Evolutionary conservation across 1,284 basidiomycete species (phyloP), one percentile per base, ranked within the genome.

Genomic region (Phellopilus nigrolimitatus): DNA sequence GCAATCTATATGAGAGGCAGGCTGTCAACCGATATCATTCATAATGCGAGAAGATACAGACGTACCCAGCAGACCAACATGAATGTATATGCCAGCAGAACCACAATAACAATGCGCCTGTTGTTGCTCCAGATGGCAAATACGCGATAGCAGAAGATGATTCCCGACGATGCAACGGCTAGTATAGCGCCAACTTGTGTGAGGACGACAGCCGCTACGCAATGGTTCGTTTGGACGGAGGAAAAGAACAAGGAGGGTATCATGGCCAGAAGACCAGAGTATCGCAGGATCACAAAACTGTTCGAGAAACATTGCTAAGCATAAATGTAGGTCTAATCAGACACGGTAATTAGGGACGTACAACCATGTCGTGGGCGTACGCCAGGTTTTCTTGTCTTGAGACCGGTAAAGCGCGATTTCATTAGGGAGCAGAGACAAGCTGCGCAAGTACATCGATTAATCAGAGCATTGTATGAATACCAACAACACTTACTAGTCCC

Each of bases 211-310:
- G 49, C 40, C 4, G 51, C 36, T 25, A 49, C 55, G 34, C 59
- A 60, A 45, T 60, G 57, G 12, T 42, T 28, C 28, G 10, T 57
- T 43, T 60, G 54, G 6, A 54, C 39, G 3, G 46, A 49, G 1
- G 52, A 53, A 34, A 58, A 60, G 55, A 60, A 55, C 1, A 60
- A 25, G 9, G 57, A 49, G 1, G 59, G 53, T 30, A 60, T 40
- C 3, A 47, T 57, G 21, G 59, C 59, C 7, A 60, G 28, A 15
- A 60, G 40, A 2, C 49, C 57, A 6, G 59, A 53, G 42, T 58
- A 60, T 10, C 57, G 55, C 13, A 60, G 47, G 15, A 58, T 9
- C 5, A 60, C 41, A 42, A 58, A 60, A 27, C 55, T 57, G 15
- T 10, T 9, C 3, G 38, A 12, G n/a, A 8, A 21, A 4, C 30